Evolutionary conservation across 257 asterid species (phyloP), one percentile per base, ranked within the genome.

Genomic region (Salvia splendens): DNA sequence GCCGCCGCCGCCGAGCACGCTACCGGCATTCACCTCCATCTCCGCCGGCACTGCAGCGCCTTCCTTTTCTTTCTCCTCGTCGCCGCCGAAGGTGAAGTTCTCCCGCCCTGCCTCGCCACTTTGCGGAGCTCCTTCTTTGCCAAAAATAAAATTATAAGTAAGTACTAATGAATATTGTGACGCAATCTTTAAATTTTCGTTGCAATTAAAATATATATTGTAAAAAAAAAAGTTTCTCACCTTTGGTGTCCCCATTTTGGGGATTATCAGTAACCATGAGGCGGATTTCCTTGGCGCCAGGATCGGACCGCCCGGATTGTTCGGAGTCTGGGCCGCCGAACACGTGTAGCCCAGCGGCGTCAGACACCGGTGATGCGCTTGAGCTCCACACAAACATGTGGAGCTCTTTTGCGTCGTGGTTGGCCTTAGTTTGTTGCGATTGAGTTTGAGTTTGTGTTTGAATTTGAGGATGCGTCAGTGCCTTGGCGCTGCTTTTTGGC

Each of bases 341-440:
- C 16, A 79, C 85, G 40, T 81, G 83, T 1, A 70, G 70, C 3
- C 81, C 81, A 40, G 67, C 84, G 14, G 51, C 83, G 32, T 94
- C 99, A 0, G 97, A 90, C 67, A 88, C 96, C 16, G 99, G 99
- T 2, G 97, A 90, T 12, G 97, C 95, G 60, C 97, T 93, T 0
- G 97, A 88, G 73, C 99, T 93, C 99, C 97, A 94, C 8, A 94
- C 99, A 43, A 94, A 94, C 99, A 94, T 94, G 78, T 94, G 99
- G 16, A 94, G 90, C 75, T 94, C 99, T 61, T 94, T 94, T 0
- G 96, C 95, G 61, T 94, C 97, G 62, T 79, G 87, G 38, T 74
- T 84, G 10, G 78, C 71, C 66, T 86, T 17, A 16, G 61, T 74
- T 2, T 70, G 76, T 20, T 52, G 80, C 0, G 20, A 17, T 17